Conservation (phyloP, 2,329 filamentous ascomycete species). For the Amauroascus niger region DNA sequence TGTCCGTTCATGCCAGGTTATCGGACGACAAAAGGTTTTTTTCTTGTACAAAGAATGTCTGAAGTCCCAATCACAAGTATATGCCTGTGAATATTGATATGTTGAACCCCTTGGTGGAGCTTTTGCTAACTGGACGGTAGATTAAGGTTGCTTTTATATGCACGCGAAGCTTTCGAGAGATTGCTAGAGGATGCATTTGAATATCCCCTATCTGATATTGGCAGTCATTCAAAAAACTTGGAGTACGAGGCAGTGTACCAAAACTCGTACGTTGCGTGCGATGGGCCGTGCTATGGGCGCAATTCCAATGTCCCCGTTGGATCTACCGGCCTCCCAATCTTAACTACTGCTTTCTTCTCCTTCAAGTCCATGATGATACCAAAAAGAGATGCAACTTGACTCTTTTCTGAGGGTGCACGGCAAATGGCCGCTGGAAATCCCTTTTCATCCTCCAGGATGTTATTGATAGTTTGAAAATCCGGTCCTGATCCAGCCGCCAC, state of each 20-base stretch:
- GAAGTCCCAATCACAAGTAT: no score
- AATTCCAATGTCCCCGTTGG: constrained; percentile 24
- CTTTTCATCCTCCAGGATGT: constrained; percentile 29
- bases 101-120: neutral
- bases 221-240: no score
- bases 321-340: constrained; percentile 27
- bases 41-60: no score
- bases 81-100: neutral
- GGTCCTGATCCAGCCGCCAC: constrained; percentile 16
- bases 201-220: no score
- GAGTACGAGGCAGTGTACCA: no score
- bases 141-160: no score
- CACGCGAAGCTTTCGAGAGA: no score
- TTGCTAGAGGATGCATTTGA: no score
- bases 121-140: neutral
- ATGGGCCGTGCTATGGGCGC: constrained; percentile 20
- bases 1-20: neutral
- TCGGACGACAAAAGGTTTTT: no score
- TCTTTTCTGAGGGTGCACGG: constrained; percentile 24
- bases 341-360: constrained; percentile 25
- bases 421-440: constrained; percentile 29
- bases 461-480: constrained; percentile 16
- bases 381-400: constrained; percentile 28
- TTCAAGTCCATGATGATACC: constrained; percentile 35
- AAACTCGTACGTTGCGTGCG: neutral